Percentiles rank a stretch among this genome's conserved stretches.
These are phyloP conservation scores for Sesbania bispinosa DNA, from an alignment of 306 rosid genomes.

Conservation along the genomic window DNA sequence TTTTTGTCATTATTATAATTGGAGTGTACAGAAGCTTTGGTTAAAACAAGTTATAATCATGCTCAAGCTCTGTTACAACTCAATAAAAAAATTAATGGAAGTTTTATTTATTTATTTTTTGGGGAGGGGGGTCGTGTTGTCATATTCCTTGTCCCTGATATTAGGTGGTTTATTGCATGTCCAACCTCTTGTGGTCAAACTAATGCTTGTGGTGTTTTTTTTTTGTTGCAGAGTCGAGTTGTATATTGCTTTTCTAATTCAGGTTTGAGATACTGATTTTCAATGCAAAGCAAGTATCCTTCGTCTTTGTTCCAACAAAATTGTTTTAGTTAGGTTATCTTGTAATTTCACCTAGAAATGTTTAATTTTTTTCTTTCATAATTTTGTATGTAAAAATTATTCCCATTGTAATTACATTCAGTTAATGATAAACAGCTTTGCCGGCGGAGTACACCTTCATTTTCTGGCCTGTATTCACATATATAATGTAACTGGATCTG, in stretches of 20 bases:
- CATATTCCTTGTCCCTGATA: background rate
- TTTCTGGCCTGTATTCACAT: slow-evolving; percentile 15
- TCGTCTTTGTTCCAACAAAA: slow-evolving; percentile 34
- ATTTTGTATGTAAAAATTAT: slow-evolving; percentile 52
- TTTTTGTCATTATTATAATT: background rate
- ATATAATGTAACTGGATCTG: background rate
- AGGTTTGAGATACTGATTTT: slow-evolving; percentile 51
- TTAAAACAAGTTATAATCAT: background rate
- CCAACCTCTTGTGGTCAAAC: slow-evolving; percentile 11
- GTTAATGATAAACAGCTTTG: slow-evolving; percentile 49
- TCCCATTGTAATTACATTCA: slow-evolving; percentile 40
- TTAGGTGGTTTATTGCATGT: slow-evolving; percentile 5
- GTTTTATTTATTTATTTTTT: background rate
- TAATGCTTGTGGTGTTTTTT: slow-evolving; percentile 30
- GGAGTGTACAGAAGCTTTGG: background rate
- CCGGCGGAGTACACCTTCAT: slow-evolving; percentile 26
- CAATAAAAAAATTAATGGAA: background rate
- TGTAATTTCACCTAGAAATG: slow-evolving; percentile 29
- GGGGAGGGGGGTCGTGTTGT: background rate
- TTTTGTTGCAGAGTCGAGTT: slow-evolving; percentile 58
- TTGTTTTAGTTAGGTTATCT: slow-evolving; percentile 41
- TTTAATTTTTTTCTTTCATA: slow-evolving; percentile 41
- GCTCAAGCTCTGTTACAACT: background rate
- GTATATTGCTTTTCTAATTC: slow-evolving; percentile 53
- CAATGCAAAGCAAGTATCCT: slow-evolving; percentile 47